Evolutionary conservation across 2,329 filamentous ascomycete species (phyloP), one percentile per base, ranked within the genome.

Genomic region (Sporothrix inflata): DNA sequence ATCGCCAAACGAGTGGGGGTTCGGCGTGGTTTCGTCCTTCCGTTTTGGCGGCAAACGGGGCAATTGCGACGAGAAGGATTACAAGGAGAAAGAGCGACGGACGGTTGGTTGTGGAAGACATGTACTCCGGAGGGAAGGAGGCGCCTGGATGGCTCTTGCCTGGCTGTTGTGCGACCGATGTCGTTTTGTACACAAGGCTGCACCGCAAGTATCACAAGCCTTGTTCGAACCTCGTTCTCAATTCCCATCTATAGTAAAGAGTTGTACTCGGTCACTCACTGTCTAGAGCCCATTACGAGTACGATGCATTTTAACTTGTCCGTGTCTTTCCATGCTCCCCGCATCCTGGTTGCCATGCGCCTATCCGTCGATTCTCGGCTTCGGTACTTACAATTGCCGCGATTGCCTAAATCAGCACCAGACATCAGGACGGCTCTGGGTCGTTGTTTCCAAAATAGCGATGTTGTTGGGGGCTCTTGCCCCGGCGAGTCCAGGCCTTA

Each of bases 301-400:
- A n/a, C n/a, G n/a, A n/a, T n/a, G n/a, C n/a, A n/a, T n/a, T n/a
- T n/a, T n/a, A n/a, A 34, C 30, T 34, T 34, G 30, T 34, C 6
- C 30, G 3, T 21, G 30, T 40, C 27, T n/a, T n/a, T n/a, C n/a
- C n/a, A n/a, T 16, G n/a, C 66, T 69, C 14, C 57, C 57, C 34
- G 57, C 57, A 40, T 24, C 21, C 57, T n/a, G 34, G 30, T 19
- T 24, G n/a, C 19, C 30, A 42, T 45, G 34, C 34, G 34, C 9
- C 16, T 45, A 30, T 27, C 30, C 34, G 40, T 70, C 67, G 8
- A 65, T n/a, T 57, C 34, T 63, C 66, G 66, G 57, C 61, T 73
- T 73, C 71, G 71, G 71, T 27, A 67, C 45, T 70, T 73, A 61
- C 71, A 73, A 73, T 40, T 73, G 71, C 71, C 71, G 71, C 4